Base-by-base conservation (phyloP, 2,329 filamentous ascomycete species). In the Monosporascus sp. region DNA sequence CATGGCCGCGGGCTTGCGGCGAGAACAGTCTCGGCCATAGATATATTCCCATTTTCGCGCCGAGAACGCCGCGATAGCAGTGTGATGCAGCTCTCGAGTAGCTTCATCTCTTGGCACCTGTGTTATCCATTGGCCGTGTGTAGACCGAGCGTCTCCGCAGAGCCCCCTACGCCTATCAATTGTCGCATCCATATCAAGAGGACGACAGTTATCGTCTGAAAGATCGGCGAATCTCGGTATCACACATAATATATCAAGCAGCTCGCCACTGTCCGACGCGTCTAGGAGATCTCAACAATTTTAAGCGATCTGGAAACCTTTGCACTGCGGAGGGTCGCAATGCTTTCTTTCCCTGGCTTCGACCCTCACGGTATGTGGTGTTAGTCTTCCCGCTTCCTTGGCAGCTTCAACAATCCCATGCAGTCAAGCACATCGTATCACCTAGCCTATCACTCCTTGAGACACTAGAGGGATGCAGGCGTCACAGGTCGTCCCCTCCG, bases 1-100 rank as follows among this genome's bases (percentile, higher is more conserved):
- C 55, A 54, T 54, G 51, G 50, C 47, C 38, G 17, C 44, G 52
- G 48, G 45, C 52, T 35, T 24, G 22, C 24, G 55, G 37, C 22
- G 51, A 27, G 25, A 39, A 25, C 43, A 27, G 5, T 38, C 38
- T 38, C 47, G 48, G 43, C 14, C 50, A 17, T 50, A 50, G 41
- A 50, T 31, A 37, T 44, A 24, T 8, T 8, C 24, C 48, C 48
- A 15, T 27, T 5, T 25, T 25, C 41, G 41, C 17, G 22, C 43
- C 43, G 24, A 25, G 43, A 8, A 25, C 43, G 20, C 24, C 43
- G 24, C 22, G 1, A 22, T 2, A 18, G 14, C 3, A 18, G 17
- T 14, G 24, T 46, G 43, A 31, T 18, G 43, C 24, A 5, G 39
- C 18, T 14, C n/a, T 43, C n/a, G 22, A 20, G 18, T 9, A 43